These are phyloP conservation scores for Termitomyces sp. DNA, from an alignment of 768 basidiomycete genomes.

Conservation along the genomic window DNA sequence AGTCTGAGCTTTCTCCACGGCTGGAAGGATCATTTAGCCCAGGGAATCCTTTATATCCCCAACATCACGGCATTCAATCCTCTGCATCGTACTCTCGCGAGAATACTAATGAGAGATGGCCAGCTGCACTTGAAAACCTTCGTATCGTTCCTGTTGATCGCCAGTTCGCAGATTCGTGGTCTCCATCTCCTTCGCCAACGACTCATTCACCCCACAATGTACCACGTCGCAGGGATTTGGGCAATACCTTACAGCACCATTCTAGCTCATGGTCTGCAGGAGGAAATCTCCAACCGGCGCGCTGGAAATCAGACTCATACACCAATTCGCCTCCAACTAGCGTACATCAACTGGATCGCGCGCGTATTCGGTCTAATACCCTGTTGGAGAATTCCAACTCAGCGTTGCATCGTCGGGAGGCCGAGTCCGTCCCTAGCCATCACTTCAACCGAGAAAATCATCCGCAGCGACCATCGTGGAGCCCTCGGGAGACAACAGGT, in stretches of 20 bases:
- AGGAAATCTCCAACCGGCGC: slow-evolving; percentile 33
- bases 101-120: slow-evolving; percentile 29
- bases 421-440: slow-evolving; percentile 21
- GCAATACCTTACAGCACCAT: slow-evolving; percentile 21
- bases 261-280: slow-evolving; percentile 37
- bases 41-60: slow-evolving; percentile 30
- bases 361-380: slow-evolving; percentile 36
- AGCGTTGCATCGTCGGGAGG: slow-evolving; percentile 30
- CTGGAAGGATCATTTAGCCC: slow-evolving; percentile 33
- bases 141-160: slow-evolving; percentile 24
- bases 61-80: slow-evolving; percentile 24
- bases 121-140: slow-evolving; percentile 27
- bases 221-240: slow-evolving; percentile 32
- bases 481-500: slow-evolving; percentile 32
- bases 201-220: slow-evolving; percentile 24
- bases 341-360: slow-evolving; percentile 32
- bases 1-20: slow-evolving; percentile 30
- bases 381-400: slow-evolving; percentile 32
- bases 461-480: slow-evolving; percentile 38
- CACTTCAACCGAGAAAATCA: slow-evolving; percentile 31
- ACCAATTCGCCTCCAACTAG: slow-evolving; percentile 21
- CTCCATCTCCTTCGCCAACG: slow-evolving; percentile 24
- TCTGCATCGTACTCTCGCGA: slow-evolving; percentile 28
- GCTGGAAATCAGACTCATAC: slow-evolving; percentile 39
- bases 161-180: slow-evolving; percentile 24